Conservation (phyloP, 2,329 filamentous ascomycete species). For the Zymoseptoria tritici region DNA sequence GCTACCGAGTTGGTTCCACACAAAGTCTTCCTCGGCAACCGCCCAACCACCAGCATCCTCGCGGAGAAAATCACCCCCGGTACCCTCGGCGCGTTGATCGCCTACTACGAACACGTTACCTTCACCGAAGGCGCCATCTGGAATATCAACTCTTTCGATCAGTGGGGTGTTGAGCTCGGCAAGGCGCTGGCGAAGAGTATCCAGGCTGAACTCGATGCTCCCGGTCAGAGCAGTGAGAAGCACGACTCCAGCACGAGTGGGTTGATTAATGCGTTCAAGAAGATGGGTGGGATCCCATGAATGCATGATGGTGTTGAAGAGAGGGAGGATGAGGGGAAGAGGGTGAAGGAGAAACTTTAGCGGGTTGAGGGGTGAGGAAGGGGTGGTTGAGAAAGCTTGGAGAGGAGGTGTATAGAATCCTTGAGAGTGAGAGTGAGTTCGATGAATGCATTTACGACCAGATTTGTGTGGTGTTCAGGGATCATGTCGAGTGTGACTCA, state of each 20-base stretch:
- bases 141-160: slow-evolving; percentile 99
- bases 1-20: slow-evolving; percentile 77
- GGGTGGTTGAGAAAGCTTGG: too few relatives aligned
- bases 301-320: slow-evolving; percentile 1
- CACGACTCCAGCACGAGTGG: slow-evolving; percentile 87
- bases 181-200: slow-evolving; percentile 79
- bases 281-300: slow-evolving; percentile 43
- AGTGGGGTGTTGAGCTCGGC: slow-evolving; percentile 98
- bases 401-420: too few relatives aligned
- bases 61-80: slow-evolving; percentile 89
- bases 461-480: too few relatives aligned
- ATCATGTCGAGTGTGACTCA: too few relatives aligned
- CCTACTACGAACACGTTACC: slow-evolving; percentile 97
- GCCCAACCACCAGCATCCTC: slow-evolving; percentile 90
- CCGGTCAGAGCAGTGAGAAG: slow-evolving; percentile 54
- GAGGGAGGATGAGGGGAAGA: too few relatives aligned
- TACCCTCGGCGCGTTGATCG: slow-evolving; percentile 88
- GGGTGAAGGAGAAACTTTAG: too few relatives aligned
- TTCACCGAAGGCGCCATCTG: slow-evolving; percentile 96
- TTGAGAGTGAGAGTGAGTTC: too few relatives aligned
- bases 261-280: slow-evolving; percentile 88
- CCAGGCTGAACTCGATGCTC: slow-evolving; percentile 67
- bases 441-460: neutral
- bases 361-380: too few relatives aligned
- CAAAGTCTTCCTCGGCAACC: slow-evolving; percentile 98